Percentiles rank a stretch among this genome's conserved stretches.
Conservation (phyloP, 257 asterid genomes). For the Misopates orontium region DNA sequence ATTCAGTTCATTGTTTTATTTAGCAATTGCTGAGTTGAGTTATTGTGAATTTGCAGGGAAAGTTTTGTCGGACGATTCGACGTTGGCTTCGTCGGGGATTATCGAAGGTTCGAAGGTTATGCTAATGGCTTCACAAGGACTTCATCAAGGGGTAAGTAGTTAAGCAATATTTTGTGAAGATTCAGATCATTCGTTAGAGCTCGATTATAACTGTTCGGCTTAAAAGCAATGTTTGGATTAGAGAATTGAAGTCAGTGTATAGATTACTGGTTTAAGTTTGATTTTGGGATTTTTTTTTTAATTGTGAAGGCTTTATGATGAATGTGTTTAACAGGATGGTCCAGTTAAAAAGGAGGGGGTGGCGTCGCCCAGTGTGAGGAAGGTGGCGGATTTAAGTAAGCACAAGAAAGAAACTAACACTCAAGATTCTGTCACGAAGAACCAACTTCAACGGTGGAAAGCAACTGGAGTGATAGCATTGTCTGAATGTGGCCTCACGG, state of each 20-base stretch:
- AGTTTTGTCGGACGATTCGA: conserved; percentile 55
- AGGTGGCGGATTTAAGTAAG: conserved; percentile 28
- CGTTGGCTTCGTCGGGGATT: conserved; percentile 57
- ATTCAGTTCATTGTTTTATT: neutral
- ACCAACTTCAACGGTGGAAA: conserved; percentile 66
- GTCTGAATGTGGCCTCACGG: conserved; percentile 60
- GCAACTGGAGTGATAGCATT: conserved; percentile 71
- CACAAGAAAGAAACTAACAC: conserved; percentile 37
- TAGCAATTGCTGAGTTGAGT: neutral
- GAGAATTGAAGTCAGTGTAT: neutral
- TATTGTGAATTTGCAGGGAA: conserved; percentile 48
- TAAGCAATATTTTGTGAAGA: neutral
- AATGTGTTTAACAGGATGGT: conserved; percentile 52
- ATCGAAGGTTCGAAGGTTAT: conserved; percentile 69
- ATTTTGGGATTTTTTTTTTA: conserved; percentile 5
- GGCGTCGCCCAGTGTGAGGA: conserved; percentile 30
- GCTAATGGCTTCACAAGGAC: conserved; percentile 91
- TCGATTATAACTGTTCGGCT: conserved; percentile 10
- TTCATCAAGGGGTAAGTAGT: conserved; percentile 83
- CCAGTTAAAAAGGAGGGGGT: conserved; percentile 59
- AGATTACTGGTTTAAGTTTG: neutral
- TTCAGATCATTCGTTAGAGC: neutral
- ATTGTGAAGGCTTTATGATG: conserved; percentile 12
- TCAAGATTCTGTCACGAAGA: conserved; percentile 37
- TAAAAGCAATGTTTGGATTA: neutral